Base-by-base conservation (phyloP, 1,284 basidiomycete genomes). In the Cryptococcus sp. region DNA sequence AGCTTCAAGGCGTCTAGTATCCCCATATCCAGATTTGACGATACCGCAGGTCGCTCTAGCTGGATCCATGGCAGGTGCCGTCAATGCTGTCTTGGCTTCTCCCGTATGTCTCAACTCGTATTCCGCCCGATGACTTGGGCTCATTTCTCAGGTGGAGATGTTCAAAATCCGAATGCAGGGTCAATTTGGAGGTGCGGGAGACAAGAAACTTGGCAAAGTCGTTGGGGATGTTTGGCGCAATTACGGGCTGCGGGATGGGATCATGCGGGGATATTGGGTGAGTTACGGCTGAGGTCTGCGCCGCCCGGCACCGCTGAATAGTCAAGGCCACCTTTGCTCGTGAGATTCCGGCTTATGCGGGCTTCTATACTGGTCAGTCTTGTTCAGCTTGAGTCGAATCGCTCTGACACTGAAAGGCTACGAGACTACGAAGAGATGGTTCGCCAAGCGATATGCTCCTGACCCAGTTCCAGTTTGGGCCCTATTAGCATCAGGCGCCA, bases 231-330 rank as follows among this genome's bases (percentile, higher is more conserved):
- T 93, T 83, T 94, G 90, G 85, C 72, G 67, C 25, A 76, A 88
- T 52, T 90, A 85, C 79, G 93, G 94, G 0, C 84, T 97, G 59
- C 77, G 83, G 41, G 80, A 83, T 54, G 94, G 94, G 7, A 82
- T 98, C 48, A 96, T 98, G 92, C 79, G 94, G 31, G 94, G 94
- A 0, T 98, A 92, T 72, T 96, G 92, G 91, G 90, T 90, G 56
- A 46, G 81, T 60, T 9, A 9, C 19, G 32, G n/a, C n/a, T n/a
- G n/a, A n/a, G n/a, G n/a, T n/a, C n/a, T n/a, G n/a, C n/a, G n/a
- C n/a, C n/a, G n/a, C n/a, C n/a, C n/a, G n/a, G n/a, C n/a, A n/a
- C n/a, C n/a, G n/a, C n/a, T n/a, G n/a, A n/a, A 46, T 31, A 31
- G 18, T 19, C 19, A 36, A 91, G 89, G 81, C 93, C n/a, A 98